These are phyloP conservation scores for Coemansia javaensis DNA, from an alignment of 192 early-diverging fungal species.

Conservation along the genomic window DNA sequence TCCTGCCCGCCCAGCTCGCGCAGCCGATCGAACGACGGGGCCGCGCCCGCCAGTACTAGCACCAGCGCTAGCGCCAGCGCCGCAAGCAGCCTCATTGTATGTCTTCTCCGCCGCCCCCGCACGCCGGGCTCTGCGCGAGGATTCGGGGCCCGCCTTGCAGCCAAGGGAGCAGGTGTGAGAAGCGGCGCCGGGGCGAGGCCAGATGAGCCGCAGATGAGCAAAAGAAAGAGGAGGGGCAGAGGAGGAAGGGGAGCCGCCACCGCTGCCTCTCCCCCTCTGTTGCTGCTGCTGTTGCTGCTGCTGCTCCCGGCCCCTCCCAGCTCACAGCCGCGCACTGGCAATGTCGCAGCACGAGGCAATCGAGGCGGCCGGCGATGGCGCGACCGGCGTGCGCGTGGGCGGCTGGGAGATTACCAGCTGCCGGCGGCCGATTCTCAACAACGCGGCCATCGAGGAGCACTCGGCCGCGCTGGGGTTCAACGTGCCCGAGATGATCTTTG, in stretches of 20 bases:
- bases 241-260: no score
- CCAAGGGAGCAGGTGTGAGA: no score
- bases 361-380: conserved; percentile 25
- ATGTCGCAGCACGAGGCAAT: conserved; percentile 26
- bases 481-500: conserved; percentile 97
- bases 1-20: conserved; percentile 17
- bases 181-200: no score
- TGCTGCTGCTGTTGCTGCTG: no score
- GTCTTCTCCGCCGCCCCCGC: no score
- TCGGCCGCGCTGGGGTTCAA: conserved; percentile 60
- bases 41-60: background rate
- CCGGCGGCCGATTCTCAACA: conserved; percentile 59
- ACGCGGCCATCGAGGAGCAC: conserved; percentile 53
- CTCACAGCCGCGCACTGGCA: no score
- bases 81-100: conserved; percentile 12
- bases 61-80: conserved; percentile 9
- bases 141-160: no score
- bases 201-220: no score
- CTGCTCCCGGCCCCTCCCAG: no score
- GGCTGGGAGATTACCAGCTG: conserved; percentile 57
- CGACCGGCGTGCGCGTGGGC: conserved; percentile 35
- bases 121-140: no score
- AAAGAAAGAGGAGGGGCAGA: no score
- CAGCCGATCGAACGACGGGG: conserved; percentile 22
- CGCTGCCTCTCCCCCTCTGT: no score